Evolutionary conservation across 1,284 basidiomycete species (phyloP), one percentile per base, ranked within the genome.

Genomic region (Hortiboletus rubellus): DNA sequence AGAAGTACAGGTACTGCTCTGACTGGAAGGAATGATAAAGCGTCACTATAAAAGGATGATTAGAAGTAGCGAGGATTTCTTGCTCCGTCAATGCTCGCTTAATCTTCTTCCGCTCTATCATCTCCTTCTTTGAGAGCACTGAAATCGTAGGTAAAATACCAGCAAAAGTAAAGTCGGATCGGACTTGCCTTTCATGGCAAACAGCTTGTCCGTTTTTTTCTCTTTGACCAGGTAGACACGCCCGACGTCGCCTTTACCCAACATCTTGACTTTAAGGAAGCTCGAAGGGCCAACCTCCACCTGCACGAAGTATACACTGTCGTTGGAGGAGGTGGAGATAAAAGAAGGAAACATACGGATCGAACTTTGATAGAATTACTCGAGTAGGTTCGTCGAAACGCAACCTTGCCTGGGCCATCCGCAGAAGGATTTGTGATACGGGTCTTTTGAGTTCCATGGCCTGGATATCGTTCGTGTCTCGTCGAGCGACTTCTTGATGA

Each of bases 101-200:
- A 78, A 98, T 96, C 81, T 98, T 98, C 80, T 96, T 96, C 66
- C 95, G 86, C 77, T 96, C 92, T 75, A 98, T 94, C 95, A 98
- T 97, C 79, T 98, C 95, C 80, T 91, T 92, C 79, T 98, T 98
- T 51, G 92, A 96, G 46, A 98, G 79, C 18, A 98, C 95, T 94
- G 75, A 64, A 71, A 71, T 69, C 71, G 73, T 66, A 70, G 41
- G 68, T 66, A 60, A 72, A 66, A 72, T 68, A 73, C 70, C 59
- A 64, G 24, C 43, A 56, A 56, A 42, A 41, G 54, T 12, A 34
- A 45, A 27, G 55, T 48, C 48, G 43, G 46, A 54, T 33, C 56
- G 55, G 59, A 65, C 73, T 68, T 78, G 92, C 93, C 93, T 84
- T 97, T 98, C 95, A 97, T 97, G 53, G 95, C 95, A 75, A 87